Evolutionary conservation across 2,329 filamentous ascomycete species (phyloP).

Genomic region (Aureobasidium sp.): DNA sequence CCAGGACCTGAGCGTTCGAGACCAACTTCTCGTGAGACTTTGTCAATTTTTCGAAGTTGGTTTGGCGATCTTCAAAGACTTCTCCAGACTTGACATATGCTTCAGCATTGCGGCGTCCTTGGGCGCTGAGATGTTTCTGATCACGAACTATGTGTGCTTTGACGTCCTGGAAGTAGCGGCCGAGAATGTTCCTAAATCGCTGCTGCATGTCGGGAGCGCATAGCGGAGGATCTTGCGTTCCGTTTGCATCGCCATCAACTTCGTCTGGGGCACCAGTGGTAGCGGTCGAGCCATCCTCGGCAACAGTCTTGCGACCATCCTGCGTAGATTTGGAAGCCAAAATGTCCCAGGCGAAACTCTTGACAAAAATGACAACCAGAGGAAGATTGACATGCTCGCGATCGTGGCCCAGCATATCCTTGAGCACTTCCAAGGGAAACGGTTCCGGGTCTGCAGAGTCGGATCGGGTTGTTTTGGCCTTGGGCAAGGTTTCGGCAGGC

Average conservation of each 20-base stretch:
- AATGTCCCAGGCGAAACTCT: slow-evolving; percentile 93
- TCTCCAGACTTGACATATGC: slow-evolving; percentile 98
- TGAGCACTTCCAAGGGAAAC: slow-evolving; percentile 94
- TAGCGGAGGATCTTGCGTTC: slow-evolving; percentile 62
- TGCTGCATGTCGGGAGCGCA: slow-evolving; percentile 70
- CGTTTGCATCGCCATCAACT: slow-evolving; percentile 41
- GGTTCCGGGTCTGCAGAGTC: slow-evolving; percentile 71
- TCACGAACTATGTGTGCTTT: slow-evolving; percentile 83
- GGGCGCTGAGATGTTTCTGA: slow-evolving; percentile 77
- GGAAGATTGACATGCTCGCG: slow-evolving; percentile 87
- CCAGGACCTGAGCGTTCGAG: slow-evolving; percentile 81
- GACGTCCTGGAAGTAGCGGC: slow-evolving; percentile 86
- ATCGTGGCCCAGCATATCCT: slow-evolving; percentile 90
- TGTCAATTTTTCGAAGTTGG: slow-evolving; percentile 88
- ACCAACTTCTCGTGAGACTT: slow-evolving; percentile 89
- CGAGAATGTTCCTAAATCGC: slow-evolving; percentile 77
- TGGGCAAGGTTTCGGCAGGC: slow-evolving; percentile 46
- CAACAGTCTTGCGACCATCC: slow-evolving; percentile 76
- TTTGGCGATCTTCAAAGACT: slow-evolving; percentile 93
- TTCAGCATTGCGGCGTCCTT: slow-evolving; percentile 91
- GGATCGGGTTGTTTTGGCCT: slow-evolving; percentile 47
- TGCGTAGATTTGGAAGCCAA: slow-evolving; percentile 67
- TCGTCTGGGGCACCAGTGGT: slow-evolving; percentile 45
- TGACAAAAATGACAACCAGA: slow-evolving; percentile 89
- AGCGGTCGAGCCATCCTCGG: slow-evolving; percentile 67